Evolutionary conservation across 1,139 yeast genomes (phyloP), one percentile per base, ranked within the genome.

Genomic region (Diutina rugosa): DNA sequence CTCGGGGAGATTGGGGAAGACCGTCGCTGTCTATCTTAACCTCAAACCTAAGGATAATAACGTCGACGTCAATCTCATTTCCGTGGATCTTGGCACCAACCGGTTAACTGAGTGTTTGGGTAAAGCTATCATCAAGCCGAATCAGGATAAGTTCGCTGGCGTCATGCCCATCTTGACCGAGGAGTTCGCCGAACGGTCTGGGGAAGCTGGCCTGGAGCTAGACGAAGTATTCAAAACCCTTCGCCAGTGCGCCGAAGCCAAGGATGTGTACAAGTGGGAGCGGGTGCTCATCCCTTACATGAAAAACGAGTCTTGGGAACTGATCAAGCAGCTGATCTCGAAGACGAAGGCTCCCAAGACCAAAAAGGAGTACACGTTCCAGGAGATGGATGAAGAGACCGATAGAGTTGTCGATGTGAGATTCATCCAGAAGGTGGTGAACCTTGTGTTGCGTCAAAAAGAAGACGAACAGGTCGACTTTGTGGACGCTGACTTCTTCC

Each of bases 81-180:
- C 83, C 56, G 76, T 87, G 44, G 82, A 84, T 60, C 81, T 84
- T 18, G 95, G 95, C 2, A 70, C 79, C 47, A 90, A 91, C 61
- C 82, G 82, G 55, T 74, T 90, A 60, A 78, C 82, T 59, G 93
- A 88, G 62, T 83, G 90, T 41, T 67, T 89, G 55, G 93, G 95
- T 29, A 84, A 82, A 64, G 82, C 88, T 32, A 72, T 83, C 48
- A 62, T 64, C 44, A 60, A 58, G 30, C 58, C 59, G 6, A 52
- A 60, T 12, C 54, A 55, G 12, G 60, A 38, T 16, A 59, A 59
- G 44, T 60, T 62, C 28, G 61, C 61, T 61, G 3, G 60, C 77
- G 76, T 6, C 57, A 72, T 6, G 67, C 74, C 7, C 59, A 66
- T 38, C 59, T 74, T 51, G 41, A 10, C 32, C 38, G 29, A 30